Conservation (phyloP, 768 basidiomycete genomes). For the Lactarius hatsudake region DNA sequence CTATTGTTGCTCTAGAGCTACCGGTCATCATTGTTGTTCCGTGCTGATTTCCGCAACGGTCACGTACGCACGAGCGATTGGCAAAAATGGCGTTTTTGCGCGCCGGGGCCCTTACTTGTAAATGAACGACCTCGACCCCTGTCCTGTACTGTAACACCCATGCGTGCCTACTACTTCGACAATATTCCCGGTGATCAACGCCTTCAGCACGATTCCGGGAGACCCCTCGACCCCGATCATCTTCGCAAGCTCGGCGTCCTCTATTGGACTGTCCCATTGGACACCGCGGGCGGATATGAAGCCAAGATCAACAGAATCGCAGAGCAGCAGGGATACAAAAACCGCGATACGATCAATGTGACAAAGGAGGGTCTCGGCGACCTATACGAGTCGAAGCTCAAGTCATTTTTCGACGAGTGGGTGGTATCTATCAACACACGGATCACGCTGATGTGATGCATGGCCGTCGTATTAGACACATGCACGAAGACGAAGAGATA, state of each 20-base stretch:
- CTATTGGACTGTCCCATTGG: conserved; percentile 64
- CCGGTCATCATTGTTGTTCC: too few species aligned
- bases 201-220: conserved; percentile 69
- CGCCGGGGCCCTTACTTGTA: too few species aligned
- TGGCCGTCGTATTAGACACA: conserved; percentile 51
- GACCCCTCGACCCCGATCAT: conserved; percentile 46
- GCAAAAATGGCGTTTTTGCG: too few species aligned
- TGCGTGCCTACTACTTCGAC: conserved; percentile 77
- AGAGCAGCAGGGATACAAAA: conserved; percentile 72
- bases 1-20: background rate
- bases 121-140: too few species aligned
- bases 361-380: conserved; percentile 80
- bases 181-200: conserved; percentile 79
- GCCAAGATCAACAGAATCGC: conserved; percentile 60
- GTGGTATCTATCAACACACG: background rate
- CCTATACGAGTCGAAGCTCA: conserved; percentile 77
- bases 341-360: conserved; percentile 76
- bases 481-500: conserved; percentile 97
- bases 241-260: conserved; percentile 62
- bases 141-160: conserved; percentile 29
- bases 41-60: too few species aligned
- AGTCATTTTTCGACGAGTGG: conserved; percentile 81
- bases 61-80: too few species aligned
- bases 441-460: too few species aligned
- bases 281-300: conserved; percentile 46